A percentile compares a stretch with the other conserved stretches of the same genome.
Conservation (phyloP, 2,329 filamentous ascomycete genomes). For the Trichoderma guizhouense region DNA sequence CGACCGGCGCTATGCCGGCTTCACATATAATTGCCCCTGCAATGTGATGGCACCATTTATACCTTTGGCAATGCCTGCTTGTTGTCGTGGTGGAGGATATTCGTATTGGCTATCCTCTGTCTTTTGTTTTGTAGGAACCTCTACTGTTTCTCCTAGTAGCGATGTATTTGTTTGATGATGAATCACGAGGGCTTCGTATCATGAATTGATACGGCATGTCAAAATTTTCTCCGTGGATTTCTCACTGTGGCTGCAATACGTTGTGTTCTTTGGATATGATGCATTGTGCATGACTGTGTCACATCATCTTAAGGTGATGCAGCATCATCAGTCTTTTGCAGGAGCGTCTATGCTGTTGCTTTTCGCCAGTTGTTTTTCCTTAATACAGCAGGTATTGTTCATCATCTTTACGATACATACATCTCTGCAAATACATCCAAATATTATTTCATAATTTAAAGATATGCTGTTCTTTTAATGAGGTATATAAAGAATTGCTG, state of each 20-base stretch:
- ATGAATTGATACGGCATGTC: background rate
- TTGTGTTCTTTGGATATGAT: background rate
- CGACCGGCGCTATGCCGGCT: slow-evolving; percentile 69
- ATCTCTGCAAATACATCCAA: no score
- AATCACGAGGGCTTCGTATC: background rate
- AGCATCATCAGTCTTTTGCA: background rate
- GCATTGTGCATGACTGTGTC: background rate
- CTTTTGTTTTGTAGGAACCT: background rate
- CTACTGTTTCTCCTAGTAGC: background rate
- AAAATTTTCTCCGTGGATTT: background rate
- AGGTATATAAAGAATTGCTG: no score
- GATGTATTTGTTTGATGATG: background rate
- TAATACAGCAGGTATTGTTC: background rate
- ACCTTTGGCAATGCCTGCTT: background rate
- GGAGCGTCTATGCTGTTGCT: background rate
- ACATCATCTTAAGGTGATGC: background rate
- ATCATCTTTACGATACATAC: no score
- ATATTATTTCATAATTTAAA: no score
- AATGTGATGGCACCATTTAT: slow-evolving; percentile 34
- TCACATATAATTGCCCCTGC: slow-evolving; percentile 38
- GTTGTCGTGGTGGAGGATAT: background rate
- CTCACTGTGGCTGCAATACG: no score
- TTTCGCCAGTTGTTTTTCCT: background rate
- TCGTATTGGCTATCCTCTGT: background rate
- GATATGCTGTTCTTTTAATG: no score